Base-by-base conservation (phyloP, 352 stramenopile species). In the Phytophthora pistaciae region DNA sequence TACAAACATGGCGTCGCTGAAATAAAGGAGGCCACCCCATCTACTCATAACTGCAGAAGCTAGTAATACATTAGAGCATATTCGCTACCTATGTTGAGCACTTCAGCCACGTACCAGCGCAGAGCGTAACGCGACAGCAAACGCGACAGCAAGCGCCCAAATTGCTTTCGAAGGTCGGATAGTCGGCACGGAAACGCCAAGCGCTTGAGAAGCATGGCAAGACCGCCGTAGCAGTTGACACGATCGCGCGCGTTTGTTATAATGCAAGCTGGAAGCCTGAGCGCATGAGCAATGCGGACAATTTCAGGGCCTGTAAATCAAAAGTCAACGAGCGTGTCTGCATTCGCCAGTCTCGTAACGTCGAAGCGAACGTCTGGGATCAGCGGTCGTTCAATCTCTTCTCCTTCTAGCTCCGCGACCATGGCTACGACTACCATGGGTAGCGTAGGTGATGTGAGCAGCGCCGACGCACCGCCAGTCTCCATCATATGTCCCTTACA, bases 1-100 rank as follows among this genome's bases (percentile, higher is more conserved):
- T 13, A 10, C 56, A 40, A 62, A 62, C 38, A 62, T 62, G 3
- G 13, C 20, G 40, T 53, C 56, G 9, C 56, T 52, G 16, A 53
- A 52, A 29, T 25, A 62, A 3, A 29, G 27, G 27, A 29, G 27
- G 27, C 5, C 25, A 29, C 25, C 25, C 25, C 25, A 29, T 29
- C 25, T 29, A 29, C 25, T 29, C 27, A 29, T 29, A 29, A 29
- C 6, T 29, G 27, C 27, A 29, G 27, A 5, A 29, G 27, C 27
- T 29, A 29, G 27, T 29, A 29, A 29, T 29, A 29, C 27, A 5
- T 29, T 29, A 29, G 27, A 29, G 6, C 27, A 29, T 29, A 29
- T n/a, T n/a, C n/a, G 27, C 27, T 29, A 29, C 27, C 6, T 29
- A 29, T 29, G 27, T 29, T 29, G 27, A 29, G 27, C 27, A 29